These are phyloP conservation scores for Furcasterigmium furcatum DNA, from an alignment of 2,329 filamentous ascomycete species.

Conservation along the genomic window DNA sequence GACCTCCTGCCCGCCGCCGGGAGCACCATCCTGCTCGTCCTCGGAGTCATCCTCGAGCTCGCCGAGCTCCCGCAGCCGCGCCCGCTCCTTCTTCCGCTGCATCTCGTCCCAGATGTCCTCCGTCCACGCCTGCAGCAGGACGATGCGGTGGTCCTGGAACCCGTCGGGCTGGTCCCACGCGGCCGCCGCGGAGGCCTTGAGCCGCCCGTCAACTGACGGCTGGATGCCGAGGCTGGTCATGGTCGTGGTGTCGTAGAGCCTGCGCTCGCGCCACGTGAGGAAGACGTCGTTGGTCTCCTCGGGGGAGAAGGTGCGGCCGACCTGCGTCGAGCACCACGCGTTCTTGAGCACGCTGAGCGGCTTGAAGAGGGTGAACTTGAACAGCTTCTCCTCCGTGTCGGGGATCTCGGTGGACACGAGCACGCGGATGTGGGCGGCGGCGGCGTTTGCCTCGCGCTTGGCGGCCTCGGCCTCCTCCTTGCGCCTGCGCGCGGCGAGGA, in stretches of 20 bases:
- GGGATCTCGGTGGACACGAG: conserved; percentile 62
- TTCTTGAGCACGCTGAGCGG: conserved; percentile 63
- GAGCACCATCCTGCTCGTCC: conserved; percentile 17
- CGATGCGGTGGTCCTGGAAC: conserved; percentile 34
- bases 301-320: conserved; percentile 20
- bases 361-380: conserved; percentile 66
- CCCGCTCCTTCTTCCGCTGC: conserved; percentile 44
- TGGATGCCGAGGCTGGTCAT: conserved; percentile 64
- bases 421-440: conserved; percentile 22
- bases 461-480: conserved; percentile 1
- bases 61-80: conserved; percentile 38
- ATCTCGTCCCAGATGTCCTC: conserved; percentile 53
- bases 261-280: conserved; percentile 73
- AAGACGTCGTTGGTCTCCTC: conserved; percentile 56
- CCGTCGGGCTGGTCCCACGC: conserved; percentile 35
- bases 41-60: conserved; percentile 30
- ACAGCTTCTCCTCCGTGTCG: conserved; percentile 49
- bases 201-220: conserved; percentile 7
- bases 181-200: conserved; percentile 8
- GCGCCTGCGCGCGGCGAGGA: conserved; percentile 36
- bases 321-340: conserved; percentile 67
- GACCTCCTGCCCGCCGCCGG: conserved; percentile 13
- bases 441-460: conserved; percentile 7
- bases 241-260: conserved; percentile 73
- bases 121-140: conserved; percentile 66